A percentile compares a stretch with the other conserved stretches of the same genome.
These are phyloP conservation scores for Bipolaris gigantea DNA, from an alignment of 2,329 filamentous ascomycete genomes.

Conservation along the genomic window DNA sequence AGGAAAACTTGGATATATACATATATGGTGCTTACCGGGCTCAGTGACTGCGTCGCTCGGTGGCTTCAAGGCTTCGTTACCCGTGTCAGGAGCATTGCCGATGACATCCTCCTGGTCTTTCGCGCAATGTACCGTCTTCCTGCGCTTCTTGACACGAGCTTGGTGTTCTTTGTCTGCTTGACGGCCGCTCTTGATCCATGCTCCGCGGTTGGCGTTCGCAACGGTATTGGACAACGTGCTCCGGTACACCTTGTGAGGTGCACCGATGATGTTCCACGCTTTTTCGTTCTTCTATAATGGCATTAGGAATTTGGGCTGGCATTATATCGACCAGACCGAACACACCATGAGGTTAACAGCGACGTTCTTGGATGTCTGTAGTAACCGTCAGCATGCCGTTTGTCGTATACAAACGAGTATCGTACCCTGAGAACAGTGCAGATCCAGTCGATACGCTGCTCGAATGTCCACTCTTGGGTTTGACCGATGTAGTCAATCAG, in stretches of 20 bases:
- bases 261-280: constrained; percentile 12
- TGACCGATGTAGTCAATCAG: constrained; percentile 14
- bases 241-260: constrained; percentile 17
- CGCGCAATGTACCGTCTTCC: background rate
- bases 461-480: constrained; percentile 15
- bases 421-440: constrained; percentile 12
- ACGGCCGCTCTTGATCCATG: constrained; percentile 14
- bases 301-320: background rate
- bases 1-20: background rate
- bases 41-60: background rate
- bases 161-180: constrained; percentile 6
- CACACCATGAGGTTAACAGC: constrained; percentile 18
- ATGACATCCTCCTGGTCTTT: background rate
- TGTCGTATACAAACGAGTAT: background rate
- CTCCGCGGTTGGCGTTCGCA: constrained; percentile 12
- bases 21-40: background rate
- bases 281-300: constrained; percentile 15
- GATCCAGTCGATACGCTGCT: constrained; percentile 16
- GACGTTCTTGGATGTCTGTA: constrained; percentile 7
- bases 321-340: background rate
- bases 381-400: background rate
- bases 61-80: background rate
- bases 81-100: background rate
- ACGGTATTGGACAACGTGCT: constrained; percentile 10
- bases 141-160: background rate